A percentile compares a stretch with the other conserved stretches of the same genome.
Evolutionary conservation across 441 rosid genomes (phyloP).

Genomic region (Brassica hybrid): DNA sequence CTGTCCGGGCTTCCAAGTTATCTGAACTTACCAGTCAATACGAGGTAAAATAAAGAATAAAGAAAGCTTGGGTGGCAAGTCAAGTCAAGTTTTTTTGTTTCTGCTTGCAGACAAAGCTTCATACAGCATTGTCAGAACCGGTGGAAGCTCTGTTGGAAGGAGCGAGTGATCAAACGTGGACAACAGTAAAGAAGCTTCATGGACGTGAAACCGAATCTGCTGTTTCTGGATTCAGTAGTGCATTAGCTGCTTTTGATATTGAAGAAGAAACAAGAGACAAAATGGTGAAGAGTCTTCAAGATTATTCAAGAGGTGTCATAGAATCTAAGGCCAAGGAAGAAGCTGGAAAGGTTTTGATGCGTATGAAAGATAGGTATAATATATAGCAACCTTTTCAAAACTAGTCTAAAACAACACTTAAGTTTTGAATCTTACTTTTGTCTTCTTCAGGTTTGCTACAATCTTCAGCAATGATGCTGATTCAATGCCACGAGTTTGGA

Average conservation of each 20-base stretch:
- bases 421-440: neutral
- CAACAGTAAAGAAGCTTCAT: slow-evolving; percentile 77
- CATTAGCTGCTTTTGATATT: slow-evolving; percentile 76
- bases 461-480: slow-evolving; percentile 90
- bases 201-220: slow-evolving; percentile 73
- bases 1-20: slow-evolving; percentile 78
- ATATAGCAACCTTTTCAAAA: slow-evolving; percentile 1
- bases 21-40: slow-evolving; percentile 67
- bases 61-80: neutral
- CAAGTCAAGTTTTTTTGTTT: neutral
- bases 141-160: slow-evolving; percentile 92
- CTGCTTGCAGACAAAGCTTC: slow-evolving; percentile 69
- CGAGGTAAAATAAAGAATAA: slow-evolving; percentile 56
- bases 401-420: neutral
- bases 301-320: slow-evolving; percentile 73
- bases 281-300: slow-evolving; percentile 63
- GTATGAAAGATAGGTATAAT: slow-evolving; percentile 88
- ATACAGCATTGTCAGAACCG: slow-evolving; percentile 75
- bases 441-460: slow-evolving; percentile 68
- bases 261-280: slow-evolving; percentile 64
- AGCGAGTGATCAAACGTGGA: slow-evolving; percentile 83
- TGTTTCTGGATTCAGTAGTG: slow-evolving; percentile 63
- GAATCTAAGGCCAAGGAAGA: slow-evolving; percentile 90
- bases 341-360: slow-evolving; percentile 80
- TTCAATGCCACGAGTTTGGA: slow-evolving; percentile 99